Conservation (phyloP, 1,284 basidiomycete genomes). For the Ustilago trichophora region DNA sequence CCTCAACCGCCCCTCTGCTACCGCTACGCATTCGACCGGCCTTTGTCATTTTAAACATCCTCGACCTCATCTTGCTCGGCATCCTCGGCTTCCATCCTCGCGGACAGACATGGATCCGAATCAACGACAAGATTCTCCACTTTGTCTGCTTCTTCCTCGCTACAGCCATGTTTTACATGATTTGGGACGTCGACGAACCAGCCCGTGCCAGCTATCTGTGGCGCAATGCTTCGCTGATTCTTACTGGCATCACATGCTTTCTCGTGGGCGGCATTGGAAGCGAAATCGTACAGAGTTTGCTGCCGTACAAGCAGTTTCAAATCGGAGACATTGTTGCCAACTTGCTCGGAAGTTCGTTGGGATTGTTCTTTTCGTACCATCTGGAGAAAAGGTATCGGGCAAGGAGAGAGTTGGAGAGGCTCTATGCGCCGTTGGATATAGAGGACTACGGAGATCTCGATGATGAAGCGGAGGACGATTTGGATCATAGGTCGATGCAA, state of each 20-base stretch:
- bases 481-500: neutral
- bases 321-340: constrained; percentile 82
- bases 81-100: constrained; percentile 63
- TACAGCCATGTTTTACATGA: constrained; percentile 84
- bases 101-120: constrained; percentile 69
- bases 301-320: constrained; percentile 85
- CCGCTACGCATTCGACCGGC: constrained; percentile 58
- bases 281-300: constrained; percentile 81
- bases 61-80: constrained; percentile 53
- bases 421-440: constrained; percentile 58
- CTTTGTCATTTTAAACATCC: constrained; percentile 48
- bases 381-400: constrained; percentile 48
- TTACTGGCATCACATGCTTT: constrained; percentile 71
- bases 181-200: constrained; percentile 82
- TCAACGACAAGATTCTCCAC: constrained; percentile 85
- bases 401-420: constrained; percentile 45
- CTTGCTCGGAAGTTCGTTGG: constrained; percentile 78
- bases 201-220: constrained; percentile 77
- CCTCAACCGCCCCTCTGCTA: constrained; percentile 13
- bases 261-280: constrained; percentile 78
- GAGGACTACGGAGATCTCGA: constrained; percentile 45
- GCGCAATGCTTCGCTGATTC: constrained; percentile 77
- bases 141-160: constrained; percentile 82
- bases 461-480: constrained; percentile 25
- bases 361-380: constrained; percentile 70